These are phyloP conservation scores for Betula pendula DNA, from an alignment of 306 rosid genomes.

Conservation along the genomic window DNA sequence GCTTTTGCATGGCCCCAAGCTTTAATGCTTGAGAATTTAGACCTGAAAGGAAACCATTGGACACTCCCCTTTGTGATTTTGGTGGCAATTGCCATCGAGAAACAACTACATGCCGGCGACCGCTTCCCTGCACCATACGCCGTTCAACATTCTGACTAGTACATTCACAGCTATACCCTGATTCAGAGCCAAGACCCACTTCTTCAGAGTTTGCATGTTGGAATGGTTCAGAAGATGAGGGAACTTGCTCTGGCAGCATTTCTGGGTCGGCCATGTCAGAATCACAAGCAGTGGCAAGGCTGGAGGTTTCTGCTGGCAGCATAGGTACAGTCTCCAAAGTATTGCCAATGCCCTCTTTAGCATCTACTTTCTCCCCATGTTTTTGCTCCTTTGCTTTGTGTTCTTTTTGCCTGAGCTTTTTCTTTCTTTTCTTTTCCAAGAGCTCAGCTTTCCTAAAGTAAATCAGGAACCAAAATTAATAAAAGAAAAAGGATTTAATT, in stretches of 20 bases:
- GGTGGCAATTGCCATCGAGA: constrained; percentile 44
- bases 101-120: constrained; percentile 26
- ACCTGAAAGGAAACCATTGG: constrained; percentile 38
- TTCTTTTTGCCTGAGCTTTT: constrained; percentile 78
- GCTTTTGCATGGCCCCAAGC: constrained; percentile 39
- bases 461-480: constrained; percentile 17
- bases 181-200: constrained; percentile 32
- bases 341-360: constrained; percentile 33
- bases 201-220: constrained; percentile 43
- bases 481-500: constrained; percentile 17
- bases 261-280: constrained; percentile 35
- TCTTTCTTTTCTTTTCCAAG: constrained; percentile 72
- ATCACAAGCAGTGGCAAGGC: constrained; percentile 34
- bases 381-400: constrained; percentile 60
- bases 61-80: constrained; percentile 41
- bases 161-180: constrained; percentile 31
- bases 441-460: constrained; percentile 65
- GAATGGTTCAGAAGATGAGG: constrained; percentile 32
- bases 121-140: constrained; percentile 34
- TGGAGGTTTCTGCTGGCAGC: constrained; percentile 44
- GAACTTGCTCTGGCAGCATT: constrained; percentile 33
- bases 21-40: constrained; percentile 51
- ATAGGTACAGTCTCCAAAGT: constrained; percentile 32
- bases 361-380: constrained; percentile 40
- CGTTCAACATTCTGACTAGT: constrained; percentile 48